Evolutionary conservation across 2,329 filamentous ascomycete genomes (phyloP), one percentile per base, ranked within the genome.

Genomic region (Teratosphaeria epicoccoides): DNA sequence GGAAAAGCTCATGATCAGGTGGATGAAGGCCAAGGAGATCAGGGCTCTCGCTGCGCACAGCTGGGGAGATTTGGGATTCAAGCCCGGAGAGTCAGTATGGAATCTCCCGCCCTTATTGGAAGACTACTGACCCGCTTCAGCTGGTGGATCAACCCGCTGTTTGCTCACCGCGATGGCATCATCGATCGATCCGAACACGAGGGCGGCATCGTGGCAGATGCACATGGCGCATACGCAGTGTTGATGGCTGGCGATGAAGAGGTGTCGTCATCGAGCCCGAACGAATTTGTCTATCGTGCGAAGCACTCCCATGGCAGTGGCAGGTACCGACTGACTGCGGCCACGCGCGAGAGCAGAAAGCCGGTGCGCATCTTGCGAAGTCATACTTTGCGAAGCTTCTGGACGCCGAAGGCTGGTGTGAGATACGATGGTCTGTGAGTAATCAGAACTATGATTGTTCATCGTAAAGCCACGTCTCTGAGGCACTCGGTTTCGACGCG

Each of bases 111-210:
- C 43, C 3, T 11, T 40, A 22, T n/a, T 24, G 6, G 11, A 17
- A 9, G 24, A 37, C 12, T 48, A 47, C 55, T 55, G 47, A 57
- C 52, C 45, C 26, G n/a, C 17, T 47, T 20, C 43, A 76, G 73
- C 24, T 76, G 74, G 74, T 76, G 74, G 74, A 72, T 76, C 55
- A 73, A 69, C 48, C 57, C 70, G 23, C 60, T 75, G 12, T 75
- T 75, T 53, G 74, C 74, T 6, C 69, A 71, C 43, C 67, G 70
- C 26, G 73, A 68, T 46, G 73, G 74, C 43, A 75, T 76, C 46
- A 73, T 76, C 52, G 71, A 75, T 51, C 62, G 66, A 25, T 63
- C 64, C 17, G 64, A 67, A n/a, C 61, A 67, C 1, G 63, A 70
- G 14, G 72, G 72, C 12, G 68, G 73, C 3, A 71, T 74, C 24